Base-by-base conservation (phyloP, 2,329 filamentous ascomycete genomes). In the Xylariomycetidae sp. region DNA sequence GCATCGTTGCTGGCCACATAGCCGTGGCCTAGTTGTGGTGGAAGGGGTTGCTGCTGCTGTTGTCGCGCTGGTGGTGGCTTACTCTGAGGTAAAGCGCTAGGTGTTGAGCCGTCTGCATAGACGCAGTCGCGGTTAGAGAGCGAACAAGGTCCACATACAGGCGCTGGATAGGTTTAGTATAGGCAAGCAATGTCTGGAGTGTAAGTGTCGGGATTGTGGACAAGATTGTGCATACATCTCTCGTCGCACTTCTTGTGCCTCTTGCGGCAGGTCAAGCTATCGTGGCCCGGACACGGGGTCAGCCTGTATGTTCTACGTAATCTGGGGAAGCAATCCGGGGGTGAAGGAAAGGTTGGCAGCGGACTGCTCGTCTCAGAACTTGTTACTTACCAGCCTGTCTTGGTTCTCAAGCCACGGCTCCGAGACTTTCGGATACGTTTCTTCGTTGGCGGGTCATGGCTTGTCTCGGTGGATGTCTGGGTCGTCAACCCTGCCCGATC, bases 181-280 rank as follows among this genome's bases (percentile, higher is more conserved):
- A 23, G n/a, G 20, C 16, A 30, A 25, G 16, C 20, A 25, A 19
- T 25, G 14, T 17, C 13, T 16, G 16, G 16, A 19, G 28, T 17
- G n/a, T 11, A 15, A 31, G n/a, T n/a, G 11, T 25, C n/a, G 22
- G 17, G 10, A 32, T 13, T 27, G 12, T 2, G 14, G 2, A 33
- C 35, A 15, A 26, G 17, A 20, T 22, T 18, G 16, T 11, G 9
- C 42, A 25, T 41, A 47, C 44, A 16, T 27, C 26, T 41, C 37
- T 47, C 44, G 25, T 47, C 44, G 33, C 44, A 47, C 35, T 47
- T 47, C 34, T 47, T 47, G 30, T 46, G 43, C 13, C 44, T 36
- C 16, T 35, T 31, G 9, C 40, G 37, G 20, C 42, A 43, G 7
- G 40, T 43, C 30, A 45, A 28, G 27, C 38, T 41, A 28, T 26